Conservation (phyloP, 2,329 filamentous ascomycete species). For the Aspergillus pseudoviridinutans region DNA sequence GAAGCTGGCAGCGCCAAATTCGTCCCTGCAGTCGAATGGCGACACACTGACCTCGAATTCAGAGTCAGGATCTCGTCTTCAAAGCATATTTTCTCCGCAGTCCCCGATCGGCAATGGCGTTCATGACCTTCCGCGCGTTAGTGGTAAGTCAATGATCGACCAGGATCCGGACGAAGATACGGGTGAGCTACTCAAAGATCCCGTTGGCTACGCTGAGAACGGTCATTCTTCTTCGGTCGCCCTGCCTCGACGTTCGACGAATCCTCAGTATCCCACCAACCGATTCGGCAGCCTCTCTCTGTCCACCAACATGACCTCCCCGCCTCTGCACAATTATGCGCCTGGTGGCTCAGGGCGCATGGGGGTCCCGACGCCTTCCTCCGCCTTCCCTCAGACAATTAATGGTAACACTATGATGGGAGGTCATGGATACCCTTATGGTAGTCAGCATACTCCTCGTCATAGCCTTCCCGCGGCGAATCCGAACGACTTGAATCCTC, state of each 20-base stretch:
- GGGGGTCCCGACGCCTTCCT: slow-evolving; percentile 48
- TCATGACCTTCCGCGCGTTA: slow-evolving; percentile 48
- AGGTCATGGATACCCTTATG: slow-evolving; percentile 54
- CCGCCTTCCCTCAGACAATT: slow-evolving; percentile 58
- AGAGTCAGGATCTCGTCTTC: slow-evolving; percentile 47
- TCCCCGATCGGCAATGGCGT: slow-evolving; percentile 56
- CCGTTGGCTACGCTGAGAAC: slow-evolving; percentile 66
- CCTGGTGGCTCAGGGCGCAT: slow-evolving; percentile 48
- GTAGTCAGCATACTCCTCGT: slow-evolving; percentile 54
- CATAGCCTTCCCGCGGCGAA: slow-evolving; percentile 81
- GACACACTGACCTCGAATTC: slow-evolving; percentile 50
- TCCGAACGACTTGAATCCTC: slow-evolving; percentile 91
- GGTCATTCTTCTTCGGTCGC: slow-evolving; percentile 46
- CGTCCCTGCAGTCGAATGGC: slow-evolving; percentile 44
- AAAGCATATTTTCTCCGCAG: slow-evolving; percentile 58
- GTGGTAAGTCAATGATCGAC: slow-evolving; percentile 61
- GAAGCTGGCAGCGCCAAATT: slow-evolving; percentile 49
- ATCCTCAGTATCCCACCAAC: slow-evolving; percentile 65
- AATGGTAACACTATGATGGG: slow-evolving; percentile 44
- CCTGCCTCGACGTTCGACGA: slow-evolving; percentile 62
- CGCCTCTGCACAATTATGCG: slow-evolving; percentile 52
- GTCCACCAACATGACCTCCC: slow-evolving; percentile 60
- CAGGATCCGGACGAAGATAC: slow-evolving; percentile 63
- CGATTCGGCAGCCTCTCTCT: slow-evolving; percentile 69
- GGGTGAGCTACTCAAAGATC: slow-evolving; percentile 59